Conservation (phyloP, 2,329 filamentous ascomycete species). For the Sporothrix luriei region DNA sequence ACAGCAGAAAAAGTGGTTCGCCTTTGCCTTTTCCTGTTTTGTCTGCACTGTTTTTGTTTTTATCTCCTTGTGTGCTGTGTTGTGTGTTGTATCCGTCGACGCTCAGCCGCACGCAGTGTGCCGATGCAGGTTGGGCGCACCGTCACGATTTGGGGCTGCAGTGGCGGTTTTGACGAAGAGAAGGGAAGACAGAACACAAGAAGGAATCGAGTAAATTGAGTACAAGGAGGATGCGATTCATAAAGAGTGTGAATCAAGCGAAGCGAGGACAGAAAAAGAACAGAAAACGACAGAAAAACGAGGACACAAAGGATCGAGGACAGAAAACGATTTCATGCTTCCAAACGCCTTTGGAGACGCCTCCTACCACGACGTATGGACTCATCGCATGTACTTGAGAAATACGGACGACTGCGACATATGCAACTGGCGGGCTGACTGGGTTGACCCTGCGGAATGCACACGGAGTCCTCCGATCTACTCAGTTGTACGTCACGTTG, state of each 20-base stretch:
- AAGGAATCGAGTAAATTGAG: neutral
- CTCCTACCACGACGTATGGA: neutral
- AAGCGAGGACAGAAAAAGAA: neutral
- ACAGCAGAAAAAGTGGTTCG: neutral
- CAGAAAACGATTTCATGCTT: neutral
- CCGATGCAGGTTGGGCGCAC: neutral
- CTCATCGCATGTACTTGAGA: neutral
- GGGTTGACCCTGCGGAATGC: neutral
- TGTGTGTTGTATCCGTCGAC: neutral
- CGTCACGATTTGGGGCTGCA: neutral
- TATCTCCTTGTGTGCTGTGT: neutral
- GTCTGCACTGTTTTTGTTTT: neutral
- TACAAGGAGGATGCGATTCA: neutral
- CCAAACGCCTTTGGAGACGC: neutral
- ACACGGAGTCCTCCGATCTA: neutral
- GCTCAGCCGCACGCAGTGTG: neutral
- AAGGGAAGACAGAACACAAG: neutral
- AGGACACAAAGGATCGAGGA: neutral
- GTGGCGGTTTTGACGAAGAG: neutral
- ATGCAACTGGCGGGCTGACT: slow-evolving; percentile 15
- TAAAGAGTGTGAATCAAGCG: neutral
- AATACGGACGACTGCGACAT: neutral
- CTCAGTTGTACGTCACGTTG: neutral
- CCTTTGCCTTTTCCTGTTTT: neutral
- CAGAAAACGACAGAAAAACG: neutral